A percentile compares a stretch with the other conserved stretches of the same genome.
Evolutionary conservation across 805 yeast genomes (phyloP).

Genomic region (Yarrowia sp.): DNA sequence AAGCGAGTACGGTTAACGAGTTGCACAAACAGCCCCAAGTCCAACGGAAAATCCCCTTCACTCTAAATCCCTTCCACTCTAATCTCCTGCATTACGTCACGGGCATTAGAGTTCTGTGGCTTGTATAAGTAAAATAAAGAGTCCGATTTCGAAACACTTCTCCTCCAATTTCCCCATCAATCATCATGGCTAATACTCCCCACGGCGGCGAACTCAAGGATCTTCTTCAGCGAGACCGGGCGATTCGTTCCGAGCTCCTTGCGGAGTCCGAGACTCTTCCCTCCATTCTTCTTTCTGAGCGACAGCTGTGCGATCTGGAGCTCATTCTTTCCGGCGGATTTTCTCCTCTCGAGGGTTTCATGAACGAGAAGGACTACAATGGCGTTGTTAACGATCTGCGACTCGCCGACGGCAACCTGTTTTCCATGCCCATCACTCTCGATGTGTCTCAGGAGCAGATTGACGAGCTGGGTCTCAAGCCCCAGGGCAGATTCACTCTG

Average conservation of each 20-base stretch:
- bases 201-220: conserved; percentile 94
- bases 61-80: too few species aligned
- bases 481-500: conserved; percentile 71
- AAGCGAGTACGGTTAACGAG: too few species aligned
- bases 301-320: conserved; percentile 94
- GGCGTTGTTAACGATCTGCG: conserved; percentile 73
- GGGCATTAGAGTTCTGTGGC: too few species aligned
- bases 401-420: conserved; percentile 74
- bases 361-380: conserved; percentile 70
- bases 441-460: conserved; percentile 69
- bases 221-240: conserved; percentile 78
- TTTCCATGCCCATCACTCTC: conserved; percentile 92
- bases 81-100: too few species aligned
- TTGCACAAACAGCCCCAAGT: too few species aligned
- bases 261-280: conserved; percentile 62
- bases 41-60: too few species aligned
- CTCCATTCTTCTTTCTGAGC: conserved; percentile 66
- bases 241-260: conserved; percentile 61
- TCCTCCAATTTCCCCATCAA: neutral
- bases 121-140: too few species aligned
- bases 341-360: conserved; percentile 81
- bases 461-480: conserved; percentile 51
- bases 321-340: conserved; percentile 92
- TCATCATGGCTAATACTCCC: conserved; percentile 62
- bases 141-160: too few species aligned